Percentiles rank a stretch among this genome's conserved stretches.
Conservation (phyloP, 1,284 basidiomycete genomes). For the Irpex sp. region DNA sequence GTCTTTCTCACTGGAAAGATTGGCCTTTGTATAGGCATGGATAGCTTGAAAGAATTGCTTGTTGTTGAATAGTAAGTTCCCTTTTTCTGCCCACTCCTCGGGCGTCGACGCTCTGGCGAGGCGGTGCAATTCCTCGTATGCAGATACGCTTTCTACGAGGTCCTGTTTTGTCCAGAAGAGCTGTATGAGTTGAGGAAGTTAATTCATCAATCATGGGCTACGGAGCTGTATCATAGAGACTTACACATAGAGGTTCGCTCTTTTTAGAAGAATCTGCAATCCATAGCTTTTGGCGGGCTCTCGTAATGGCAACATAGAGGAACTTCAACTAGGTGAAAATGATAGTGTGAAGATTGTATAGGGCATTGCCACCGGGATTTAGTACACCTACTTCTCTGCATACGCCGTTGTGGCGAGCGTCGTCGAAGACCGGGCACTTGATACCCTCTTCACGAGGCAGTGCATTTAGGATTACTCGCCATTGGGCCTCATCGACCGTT, state of each 20-base stretch:
- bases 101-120: conserved; percentile 44
- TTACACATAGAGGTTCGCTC: conserved; percentile 56
- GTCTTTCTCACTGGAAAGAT: conserved; percentile 36
- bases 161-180: conserved; percentile 42
- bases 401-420: conserved; percentile 51
- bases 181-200: conserved; percentile 27
- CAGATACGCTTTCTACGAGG: conserved; percentile 41
- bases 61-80: conserved; percentile 48
- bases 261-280: conserved; percentile 59
- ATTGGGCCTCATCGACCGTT: conserved; percentile 42
- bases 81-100: conserved; percentile 56
- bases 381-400: conserved; percentile 48
- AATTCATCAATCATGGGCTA: too few relatives aligned
- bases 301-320: conserved; percentile 68
- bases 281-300: conserved; percentile 66
- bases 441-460: conserved; percentile 19
- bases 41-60: conserved; percentile 56
- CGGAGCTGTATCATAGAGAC: conserved; percentile 7
- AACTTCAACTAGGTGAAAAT: conserved; percentile 49
- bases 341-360: neutral
- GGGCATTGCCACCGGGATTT: conserved; percentile 4
- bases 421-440: conserved; percentile 42
- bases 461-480: conserved; percentile 56
- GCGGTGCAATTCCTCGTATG: conserved; percentile 41
- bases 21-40: conserved; percentile 58